Base-by-base conservation (phyloP, 140 eudicot genomes). In the Oenanthe javanica region DNA sequence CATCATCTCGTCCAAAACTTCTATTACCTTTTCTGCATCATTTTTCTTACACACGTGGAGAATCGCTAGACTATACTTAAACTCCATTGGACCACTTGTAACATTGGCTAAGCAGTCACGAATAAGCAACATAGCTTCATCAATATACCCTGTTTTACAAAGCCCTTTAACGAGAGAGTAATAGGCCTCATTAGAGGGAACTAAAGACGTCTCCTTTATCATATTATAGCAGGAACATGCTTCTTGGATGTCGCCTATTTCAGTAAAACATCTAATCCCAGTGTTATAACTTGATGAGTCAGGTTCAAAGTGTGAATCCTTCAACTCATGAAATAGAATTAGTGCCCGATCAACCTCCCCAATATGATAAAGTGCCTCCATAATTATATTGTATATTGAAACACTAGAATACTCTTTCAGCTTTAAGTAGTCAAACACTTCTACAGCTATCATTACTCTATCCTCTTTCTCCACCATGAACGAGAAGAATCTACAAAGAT, bases 51-150 rank as follows among this genome's bases (percentile, higher is more conserved):
- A 94, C 36, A 82, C 83, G 79, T 94, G 94, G 61, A 94, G 74
- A 76, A 94, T 81, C 19, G 90, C 82, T 27, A 94, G 91, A 67
- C 86, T 70, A 82, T 94, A 94, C 80, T 89, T 94, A 76, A 94
- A 94, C 79, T 92, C 90, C 78, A 87, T 59, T 31, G 98, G 98
- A 67, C 96, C 94, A 83, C 83, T 86, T 36, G 85, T 51, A 80
- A 86, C 89, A 76, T 87, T 86, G 66, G 89, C 98, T 75, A 94
- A 89, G 75, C 98, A 92, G 71, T 94, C 98, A 63, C 91, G 89
- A 84, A 94, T 82, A 54, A 94, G 88, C 87, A 81, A 43, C 78
- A 89, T 86, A n/a, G 94, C 98, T 9, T 89, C 85, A 86, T 94
- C 97, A 46, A 94, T 83, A 82, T 92, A 93, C 42, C 92, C 93